phyloP scores from a whole-genome alignment of 257 asterid genomes.

The Solanum megistacrolobum region DNA sequence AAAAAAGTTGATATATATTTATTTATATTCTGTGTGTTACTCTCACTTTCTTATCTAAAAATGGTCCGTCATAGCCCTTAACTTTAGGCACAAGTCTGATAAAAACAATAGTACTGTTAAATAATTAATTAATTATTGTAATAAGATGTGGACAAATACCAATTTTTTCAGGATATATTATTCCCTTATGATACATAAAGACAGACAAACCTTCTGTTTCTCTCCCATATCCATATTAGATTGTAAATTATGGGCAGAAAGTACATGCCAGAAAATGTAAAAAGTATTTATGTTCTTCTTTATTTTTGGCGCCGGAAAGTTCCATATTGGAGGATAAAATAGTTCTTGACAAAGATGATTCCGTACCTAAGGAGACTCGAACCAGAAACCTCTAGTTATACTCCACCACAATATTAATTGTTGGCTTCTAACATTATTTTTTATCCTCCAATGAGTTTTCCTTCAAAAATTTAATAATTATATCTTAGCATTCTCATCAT shows the following conservation, averaged over 20 bases:
- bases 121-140: not conserved
- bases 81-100: conserved; percentile 2
- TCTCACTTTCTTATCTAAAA: not conserved
- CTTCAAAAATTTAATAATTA: not conserved
- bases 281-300: not conserved
- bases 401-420: too few relatives aligned
- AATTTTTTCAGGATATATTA: not conserved
- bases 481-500: not conserved
- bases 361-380: too few relatives aligned
- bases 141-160: not conserved
- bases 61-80: not conserved
- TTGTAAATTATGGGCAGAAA: not conserved
- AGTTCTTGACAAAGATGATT: too few relatives aligned
- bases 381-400: too few relatives aligned
- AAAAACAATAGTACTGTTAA: not conserved
- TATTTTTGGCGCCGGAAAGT: not conserved
- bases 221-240: not conserved
- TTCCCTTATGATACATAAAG: not conserved
- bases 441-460: not conserved
- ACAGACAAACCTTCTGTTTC: not conserved
- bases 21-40: not conserved
- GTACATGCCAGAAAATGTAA: not conserved
- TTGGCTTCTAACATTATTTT: not conserved
- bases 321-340: too few relatives aligned
- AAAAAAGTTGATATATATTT: not conserved